A percentile compares a stretch with the other conserved stretches of the same genome.
Conservation (phyloP, 2,329 filamentous ascomycete genomes). For the Penicillium rolfsii region DNA sequence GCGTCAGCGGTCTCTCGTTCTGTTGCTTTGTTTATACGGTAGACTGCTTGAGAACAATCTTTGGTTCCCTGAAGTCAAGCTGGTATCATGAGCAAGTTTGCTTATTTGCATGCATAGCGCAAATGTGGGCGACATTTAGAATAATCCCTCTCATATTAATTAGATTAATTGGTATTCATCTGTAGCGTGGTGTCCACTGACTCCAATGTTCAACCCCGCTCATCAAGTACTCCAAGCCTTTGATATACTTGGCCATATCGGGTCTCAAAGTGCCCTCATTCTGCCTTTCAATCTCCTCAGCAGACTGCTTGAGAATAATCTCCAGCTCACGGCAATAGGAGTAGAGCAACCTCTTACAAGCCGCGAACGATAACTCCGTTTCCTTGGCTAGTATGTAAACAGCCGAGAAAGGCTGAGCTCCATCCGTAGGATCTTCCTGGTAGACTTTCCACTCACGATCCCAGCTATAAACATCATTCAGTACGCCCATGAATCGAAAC, state of each 20-base stretch:
- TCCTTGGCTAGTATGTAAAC: constrained; percentile 24
- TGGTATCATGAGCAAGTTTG: background rate
- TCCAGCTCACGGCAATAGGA: constrained; percentile 27
- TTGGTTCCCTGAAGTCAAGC: too few relatives aligned
- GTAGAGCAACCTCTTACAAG: constrained; percentile 25
- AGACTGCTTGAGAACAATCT: too few relatives aligned
- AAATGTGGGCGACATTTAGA: background rate
- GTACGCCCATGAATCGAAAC: constrained; percentile 22
- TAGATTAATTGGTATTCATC: background rate
- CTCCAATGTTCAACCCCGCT: constrained; percentile 26
- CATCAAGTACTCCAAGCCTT: constrained; percentile 25
- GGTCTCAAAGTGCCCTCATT: constrained; percentile 1
- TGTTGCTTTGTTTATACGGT: too few relatives aligned
- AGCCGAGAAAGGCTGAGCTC: constrained; percentile 22
- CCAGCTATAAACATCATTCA: constrained; percentile 30
- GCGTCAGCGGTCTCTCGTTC: too few relatives aligned
- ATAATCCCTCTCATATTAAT: background rate
- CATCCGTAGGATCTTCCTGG: constrained; percentile 18
- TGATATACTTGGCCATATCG: constrained; percentile 22
- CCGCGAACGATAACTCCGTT: constrained; percentile 18
- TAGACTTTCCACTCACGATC: constrained; percentile 24
- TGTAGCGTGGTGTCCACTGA: constrained; percentile 26
- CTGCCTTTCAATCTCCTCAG: constrained; percentile 4
- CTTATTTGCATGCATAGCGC: background rate
- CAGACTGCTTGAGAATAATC: constrained; percentile 12